Conservation (phyloP, 2,329 filamentous ascomycete species). For the Arthrobotrys iridis region DNA sequence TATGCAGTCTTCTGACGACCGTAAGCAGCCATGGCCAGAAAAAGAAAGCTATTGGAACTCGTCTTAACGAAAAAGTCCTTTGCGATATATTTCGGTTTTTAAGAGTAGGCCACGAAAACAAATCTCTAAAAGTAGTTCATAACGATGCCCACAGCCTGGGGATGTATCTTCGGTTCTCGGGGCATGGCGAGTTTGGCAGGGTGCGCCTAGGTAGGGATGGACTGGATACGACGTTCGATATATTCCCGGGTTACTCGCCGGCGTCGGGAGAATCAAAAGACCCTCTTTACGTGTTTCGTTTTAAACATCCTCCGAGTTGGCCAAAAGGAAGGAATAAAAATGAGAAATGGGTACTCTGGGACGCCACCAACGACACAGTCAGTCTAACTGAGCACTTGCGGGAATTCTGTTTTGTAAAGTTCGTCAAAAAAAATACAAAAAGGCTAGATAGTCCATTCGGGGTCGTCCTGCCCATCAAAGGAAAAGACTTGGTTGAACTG, state of each 20-base stretch:
- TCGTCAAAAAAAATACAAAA: conserved; percentile 5
- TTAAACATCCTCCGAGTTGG: neutral
- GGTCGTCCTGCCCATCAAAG: neutral
- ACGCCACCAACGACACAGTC: conserved; percentile 2
- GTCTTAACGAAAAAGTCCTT: conserved; percentile 19
- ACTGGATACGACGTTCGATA: conserved; percentile 26
- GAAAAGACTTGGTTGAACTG: neutral
- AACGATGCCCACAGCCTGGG: neutral
- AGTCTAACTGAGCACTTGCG: conserved; percentile 13
- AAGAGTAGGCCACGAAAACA: conserved; percentile 5
- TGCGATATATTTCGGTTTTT: conserved; percentile 15
- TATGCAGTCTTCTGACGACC: conserved; percentile 1
- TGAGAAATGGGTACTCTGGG: conserved; percentile 31
- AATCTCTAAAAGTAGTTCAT: conserved; percentile 12
- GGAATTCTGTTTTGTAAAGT: conserved; percentile 22
- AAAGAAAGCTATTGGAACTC: neutral
- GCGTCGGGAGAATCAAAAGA: neutral
- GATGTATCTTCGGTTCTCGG: conserved; percentile 12
- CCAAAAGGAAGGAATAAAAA: neutral
- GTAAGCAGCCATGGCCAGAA: conserved; percentile 9
- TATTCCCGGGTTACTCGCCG: conserved; percentile 24
- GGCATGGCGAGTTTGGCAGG: conserved; percentile 9
- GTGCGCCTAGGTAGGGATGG: conserved; percentile 14
- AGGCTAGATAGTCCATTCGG: neutral
- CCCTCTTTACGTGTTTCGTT: conserved; percentile 29